phyloP scores from a whole-genome alignment of 306 rosid species.

The Begonia fuchsioides region DNA sequence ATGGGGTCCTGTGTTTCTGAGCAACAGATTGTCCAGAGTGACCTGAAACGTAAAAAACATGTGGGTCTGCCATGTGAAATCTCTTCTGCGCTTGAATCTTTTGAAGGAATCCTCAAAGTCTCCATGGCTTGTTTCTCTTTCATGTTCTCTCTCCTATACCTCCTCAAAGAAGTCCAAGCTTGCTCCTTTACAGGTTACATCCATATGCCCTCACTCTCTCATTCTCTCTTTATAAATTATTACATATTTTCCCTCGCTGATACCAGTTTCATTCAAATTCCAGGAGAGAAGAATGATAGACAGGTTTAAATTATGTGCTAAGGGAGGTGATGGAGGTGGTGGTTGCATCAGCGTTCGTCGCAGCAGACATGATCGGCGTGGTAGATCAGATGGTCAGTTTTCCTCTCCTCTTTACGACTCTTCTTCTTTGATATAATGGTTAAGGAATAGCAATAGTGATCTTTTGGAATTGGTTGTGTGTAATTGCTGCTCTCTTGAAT shows the following conservation, averaged over 20 bases:
- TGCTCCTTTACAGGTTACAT: constrained; percentile 74
- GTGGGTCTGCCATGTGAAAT: constrained; percentile 31
- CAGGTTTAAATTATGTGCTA: constrained; percentile 52
- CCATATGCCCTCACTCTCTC: constrained; percentile 2
- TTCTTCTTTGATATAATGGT: too few relatives aligned
- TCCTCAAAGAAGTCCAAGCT: constrained; percentile 49
- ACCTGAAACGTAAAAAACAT: constrained; percentile 18
- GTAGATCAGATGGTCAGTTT: constrained; percentile 58
- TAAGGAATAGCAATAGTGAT: too few relatives aligned
- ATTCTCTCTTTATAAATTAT: background rate
- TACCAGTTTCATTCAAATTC: background rate
- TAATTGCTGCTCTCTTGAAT: constrained; percentile 6
- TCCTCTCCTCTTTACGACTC: background rate
- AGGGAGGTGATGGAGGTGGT: constrained; percentile 82
- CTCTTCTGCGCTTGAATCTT: constrained; percentile 20
- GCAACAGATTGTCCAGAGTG: constrained; percentile 5
- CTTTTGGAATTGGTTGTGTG: constrained; percentile 1
- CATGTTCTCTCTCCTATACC: constrained; percentile 30
- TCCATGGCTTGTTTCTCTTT: constrained; percentile 30
- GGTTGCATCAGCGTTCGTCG: constrained; percentile 75
- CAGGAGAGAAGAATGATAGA: constrained; percentile 92
- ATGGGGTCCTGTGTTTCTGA: too few relatives aligned
- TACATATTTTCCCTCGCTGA: too few relatives aligned
- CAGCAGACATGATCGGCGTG: constrained; percentile 39
- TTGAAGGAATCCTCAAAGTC: constrained; percentile 20